Percentiles rank a stretch among this genome's conserved stretches.
Evolutionary conservation across 2,329 filamentous ascomycete genomes (phyloP).

Genomic region (Microcyclospora tardicrescens): DNA sequence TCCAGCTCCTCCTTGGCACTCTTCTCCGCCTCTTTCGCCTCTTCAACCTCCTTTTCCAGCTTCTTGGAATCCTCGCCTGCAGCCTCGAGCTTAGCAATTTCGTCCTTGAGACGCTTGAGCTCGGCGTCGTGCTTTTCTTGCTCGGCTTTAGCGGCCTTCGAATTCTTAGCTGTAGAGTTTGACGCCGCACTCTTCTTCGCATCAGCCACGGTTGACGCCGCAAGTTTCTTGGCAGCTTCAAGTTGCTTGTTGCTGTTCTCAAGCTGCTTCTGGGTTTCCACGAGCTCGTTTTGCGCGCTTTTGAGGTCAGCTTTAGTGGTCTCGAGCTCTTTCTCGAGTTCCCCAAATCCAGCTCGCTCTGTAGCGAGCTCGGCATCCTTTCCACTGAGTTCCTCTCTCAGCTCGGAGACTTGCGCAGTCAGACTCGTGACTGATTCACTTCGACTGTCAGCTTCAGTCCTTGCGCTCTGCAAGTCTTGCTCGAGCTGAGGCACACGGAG

Average conservation of each 20-base stretch:
- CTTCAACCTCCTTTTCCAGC: slow-evolving; percentile 4
- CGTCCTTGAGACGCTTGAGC: neutral
- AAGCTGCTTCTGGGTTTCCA: slow-evolving; percentile 4
- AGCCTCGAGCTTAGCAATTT: neutral
- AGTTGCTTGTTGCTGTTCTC: slow-evolving; percentile 6
- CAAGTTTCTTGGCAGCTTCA: slow-evolving; percentile 5
- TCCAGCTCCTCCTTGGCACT: slow-evolving; percentile 35
- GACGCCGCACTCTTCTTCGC: slow-evolving; percentile 1
- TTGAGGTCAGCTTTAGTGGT: slow-evolving; percentile 5
- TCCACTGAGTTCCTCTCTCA: slow-evolving; percentile 16
- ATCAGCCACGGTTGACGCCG: no score
- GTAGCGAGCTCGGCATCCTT: slow-evolving; percentile 20
- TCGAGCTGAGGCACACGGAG: slow-evolving; percentile 8
- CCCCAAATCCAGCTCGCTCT: slow-evolving; percentile 18
- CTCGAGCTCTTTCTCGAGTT: slow-evolving; percentile 20
- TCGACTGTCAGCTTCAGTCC: slow-evolving; percentile 28
- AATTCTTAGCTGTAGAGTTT: neutral
- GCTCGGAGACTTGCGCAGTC: slow-evolving; percentile 11
- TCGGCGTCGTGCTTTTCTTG: slow-evolving; percentile 3
- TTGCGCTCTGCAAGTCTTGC: slow-evolving; percentile 11
- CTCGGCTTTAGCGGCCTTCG: slow-evolving; percentile 1
- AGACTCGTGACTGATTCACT: slow-evolving; percentile 22
- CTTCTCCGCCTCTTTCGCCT: slow-evolving; percentile 21
- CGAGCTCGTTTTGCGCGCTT: slow-evolving; percentile 3
- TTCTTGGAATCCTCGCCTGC: slow-evolving; percentile 1